These are phyloP conservation scores for Botrytis deweyae DNA, from an alignment of 2,329 filamentous ascomycete genomes.

Conservation along the genomic window DNA sequence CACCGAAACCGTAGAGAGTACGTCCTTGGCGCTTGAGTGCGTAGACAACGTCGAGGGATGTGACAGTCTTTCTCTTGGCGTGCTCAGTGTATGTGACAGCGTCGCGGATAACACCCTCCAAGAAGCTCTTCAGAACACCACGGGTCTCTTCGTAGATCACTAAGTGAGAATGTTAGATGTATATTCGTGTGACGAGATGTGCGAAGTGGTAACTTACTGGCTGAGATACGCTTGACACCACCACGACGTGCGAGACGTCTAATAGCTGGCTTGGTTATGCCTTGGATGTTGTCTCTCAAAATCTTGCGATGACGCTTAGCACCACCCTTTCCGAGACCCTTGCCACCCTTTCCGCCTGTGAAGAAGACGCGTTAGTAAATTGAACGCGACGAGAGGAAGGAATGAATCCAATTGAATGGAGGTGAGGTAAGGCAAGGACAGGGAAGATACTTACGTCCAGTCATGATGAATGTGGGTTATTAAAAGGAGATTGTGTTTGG, in stretches of 20 bases:
- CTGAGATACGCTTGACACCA: constrained; percentile 99
- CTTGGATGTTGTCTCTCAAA: constrained; percentile 99
- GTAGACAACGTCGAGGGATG: constrained; percentile 64
- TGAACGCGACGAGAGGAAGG: constrained; percentile 2
- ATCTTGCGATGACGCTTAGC: constrained; percentile 99
- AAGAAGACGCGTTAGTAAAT: constrained; percentile 32
- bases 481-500: constrained; percentile 8
- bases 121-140: constrained; percentile 80
- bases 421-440: neutral
- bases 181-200: constrained; percentile 35
- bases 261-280: constrained; percentile 98
- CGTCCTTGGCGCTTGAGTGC: constrained; percentile 65
- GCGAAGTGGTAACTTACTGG: constrained; percentile 56
- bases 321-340: constrained; percentile 96
- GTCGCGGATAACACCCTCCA: constrained; percentile 74
- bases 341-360: constrained; percentile 64
- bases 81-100: constrained; percentile 53
- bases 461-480: constrained; percentile 48
- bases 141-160: constrained; percentile 84
- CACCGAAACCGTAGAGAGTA: constrained; percentile 68
- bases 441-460: constrained; percentile 53
- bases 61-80: constrained; percentile 75
- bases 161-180: constrained; percentile 36
- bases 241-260: constrained; percentile 98
- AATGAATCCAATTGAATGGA: constrained; percentile 7